Conservation (phyloP, 208 protist genomes). For the Leptomonas seymouri region DNA sequence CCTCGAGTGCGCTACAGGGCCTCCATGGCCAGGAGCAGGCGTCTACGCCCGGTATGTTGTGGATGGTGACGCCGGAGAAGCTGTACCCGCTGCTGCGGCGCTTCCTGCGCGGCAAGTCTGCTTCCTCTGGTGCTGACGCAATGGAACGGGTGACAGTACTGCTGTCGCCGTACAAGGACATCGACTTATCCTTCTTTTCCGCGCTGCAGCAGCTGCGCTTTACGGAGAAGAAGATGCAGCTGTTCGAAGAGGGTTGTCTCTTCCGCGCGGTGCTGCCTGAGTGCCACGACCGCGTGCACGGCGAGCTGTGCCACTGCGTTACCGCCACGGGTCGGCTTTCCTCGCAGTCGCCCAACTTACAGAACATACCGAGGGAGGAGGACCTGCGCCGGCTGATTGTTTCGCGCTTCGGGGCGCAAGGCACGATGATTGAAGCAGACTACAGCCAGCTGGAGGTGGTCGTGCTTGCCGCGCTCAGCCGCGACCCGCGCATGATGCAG, state of each 20-base stretch:
- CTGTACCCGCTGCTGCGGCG: constrained; percentile 70
- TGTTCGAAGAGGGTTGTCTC: constrained; percentile 89
- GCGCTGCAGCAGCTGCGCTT: constrained; percentile 90
- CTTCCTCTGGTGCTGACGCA: constrained; percentile 83
- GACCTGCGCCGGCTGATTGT: constrained; percentile 81
- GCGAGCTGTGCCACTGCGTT: constrained; percentile 89
- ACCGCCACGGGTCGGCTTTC: constrained; percentile 89
- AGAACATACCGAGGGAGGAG: constrained; percentile 89
- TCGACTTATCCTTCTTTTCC: constrained; percentile 90
- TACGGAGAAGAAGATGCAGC: constrained; percentile 91
- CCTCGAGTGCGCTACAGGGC: constrained; percentile 44
- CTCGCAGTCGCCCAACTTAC: constrained; percentile 89
- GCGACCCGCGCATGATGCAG: constrained; percentile 86
- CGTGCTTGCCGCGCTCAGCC: constrained; percentile 86
- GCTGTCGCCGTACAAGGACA: constrained; percentile 72
- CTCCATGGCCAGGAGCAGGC: constrained; percentile 87
- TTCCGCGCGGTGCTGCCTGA: constrained; percentile 88
- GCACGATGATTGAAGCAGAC: constrained; percentile 91
- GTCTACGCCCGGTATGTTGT: constrained; percentile 82
- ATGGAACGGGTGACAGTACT: constrained; percentile 90
- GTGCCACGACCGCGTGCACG: constrained; percentile 85
- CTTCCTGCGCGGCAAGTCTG: constrained; percentile 62
- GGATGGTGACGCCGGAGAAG: constrained; percentile 79
- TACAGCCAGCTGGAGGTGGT: constrained; percentile 93
- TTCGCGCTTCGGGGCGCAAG: constrained; percentile 81